Percentiles rank a stretch among this genome's conserved stretches.
These are phyloP conservation scores for Cryptosporidium ryanae DNA, from an alignment of 169 alveolate species.

Conservation along the genomic window DNA sequence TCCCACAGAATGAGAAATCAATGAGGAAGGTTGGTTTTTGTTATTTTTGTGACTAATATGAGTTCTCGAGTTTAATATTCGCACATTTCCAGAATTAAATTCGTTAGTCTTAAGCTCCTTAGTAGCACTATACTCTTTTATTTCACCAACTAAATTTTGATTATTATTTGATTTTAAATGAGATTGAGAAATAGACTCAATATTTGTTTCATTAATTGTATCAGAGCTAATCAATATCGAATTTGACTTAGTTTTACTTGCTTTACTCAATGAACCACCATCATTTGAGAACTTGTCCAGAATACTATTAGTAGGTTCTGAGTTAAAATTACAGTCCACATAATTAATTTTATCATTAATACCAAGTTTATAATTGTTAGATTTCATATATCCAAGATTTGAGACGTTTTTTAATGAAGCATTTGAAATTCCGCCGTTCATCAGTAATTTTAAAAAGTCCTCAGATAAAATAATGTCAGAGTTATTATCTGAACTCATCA, in stretches of 20 bases:
- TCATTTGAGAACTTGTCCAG: neutral
- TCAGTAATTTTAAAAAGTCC: conserved; percentile 1
- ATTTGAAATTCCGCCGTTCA: neutral
- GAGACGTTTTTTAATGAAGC: conserved; percentile 20
- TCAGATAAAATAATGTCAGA: neutral
- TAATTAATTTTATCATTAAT: neutral
- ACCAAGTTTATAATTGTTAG: conserved; percentile 3
- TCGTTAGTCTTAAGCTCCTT: neutral
- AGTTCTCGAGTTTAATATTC: neutral
- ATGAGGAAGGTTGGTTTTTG: neutral
- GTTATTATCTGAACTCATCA: conserved; percentile 10
- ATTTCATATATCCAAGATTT: conserved; percentile 21
- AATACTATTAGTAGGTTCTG: neutral
- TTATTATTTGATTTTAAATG: neutral
- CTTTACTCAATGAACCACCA: too few species aligned
- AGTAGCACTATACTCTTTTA: neutral
- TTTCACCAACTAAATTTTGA: neutral
- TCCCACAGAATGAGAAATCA: neutral
- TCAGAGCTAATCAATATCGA: neutral
- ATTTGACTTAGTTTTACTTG: neutral
- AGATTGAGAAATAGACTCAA: neutral
- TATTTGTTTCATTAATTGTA: neutral
- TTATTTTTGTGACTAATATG: neutral
- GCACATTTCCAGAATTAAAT: neutral
- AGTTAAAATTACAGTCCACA: neutral